Percentiles rank a stretch among this genome's conserved stretches.
phyloP scores from a whole-genome alignment of 371 early-diverging fungal genomes.

The Chytridium lagenaria region DNA sequence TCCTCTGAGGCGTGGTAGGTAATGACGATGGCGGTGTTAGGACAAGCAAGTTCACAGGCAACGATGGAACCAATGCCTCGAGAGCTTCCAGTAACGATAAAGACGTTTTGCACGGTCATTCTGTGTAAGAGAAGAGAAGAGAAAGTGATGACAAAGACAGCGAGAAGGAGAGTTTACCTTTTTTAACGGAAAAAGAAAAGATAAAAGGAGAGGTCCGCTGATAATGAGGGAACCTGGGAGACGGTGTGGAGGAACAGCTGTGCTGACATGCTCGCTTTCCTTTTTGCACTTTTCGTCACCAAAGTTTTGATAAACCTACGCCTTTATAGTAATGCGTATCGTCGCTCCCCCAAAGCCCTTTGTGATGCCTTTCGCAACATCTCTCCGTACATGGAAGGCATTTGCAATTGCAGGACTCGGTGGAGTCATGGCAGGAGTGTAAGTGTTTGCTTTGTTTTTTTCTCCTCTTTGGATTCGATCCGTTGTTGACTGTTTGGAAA shows the following conservation, averaged over 20 bases:
- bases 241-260: no score
- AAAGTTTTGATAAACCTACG: background rate
- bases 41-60: slow-evolving; percentile 20
- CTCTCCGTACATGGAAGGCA: background rate
- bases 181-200: background rate
- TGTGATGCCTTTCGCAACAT: background rate
- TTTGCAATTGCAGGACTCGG: background rate
- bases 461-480: background rate
- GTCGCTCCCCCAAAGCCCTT: background rate
- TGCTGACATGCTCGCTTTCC: background rate
- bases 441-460: background rate
- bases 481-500: background rate
- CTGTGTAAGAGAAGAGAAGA: background rate
- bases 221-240: no score
- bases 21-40: slow-evolving; percentile 17
- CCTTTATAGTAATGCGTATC: background rate
- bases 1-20: slow-evolving; percentile 13
- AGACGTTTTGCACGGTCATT: slow-evolving; percentile 6
- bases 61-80: slow-evolving; percentile 12
- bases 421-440: slow-evolving; percentile 14
- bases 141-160: no score
- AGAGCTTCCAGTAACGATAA: slow-evolving; percentile 19
- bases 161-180: background rate
- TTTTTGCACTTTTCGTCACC: background rate
- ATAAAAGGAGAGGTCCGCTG: no score